These are phyloP conservation scores for Phycomyces blakesleeanus DNA, from an alignment of 192 early-diverging fungal species.

Conservation along the genomic window DNA sequence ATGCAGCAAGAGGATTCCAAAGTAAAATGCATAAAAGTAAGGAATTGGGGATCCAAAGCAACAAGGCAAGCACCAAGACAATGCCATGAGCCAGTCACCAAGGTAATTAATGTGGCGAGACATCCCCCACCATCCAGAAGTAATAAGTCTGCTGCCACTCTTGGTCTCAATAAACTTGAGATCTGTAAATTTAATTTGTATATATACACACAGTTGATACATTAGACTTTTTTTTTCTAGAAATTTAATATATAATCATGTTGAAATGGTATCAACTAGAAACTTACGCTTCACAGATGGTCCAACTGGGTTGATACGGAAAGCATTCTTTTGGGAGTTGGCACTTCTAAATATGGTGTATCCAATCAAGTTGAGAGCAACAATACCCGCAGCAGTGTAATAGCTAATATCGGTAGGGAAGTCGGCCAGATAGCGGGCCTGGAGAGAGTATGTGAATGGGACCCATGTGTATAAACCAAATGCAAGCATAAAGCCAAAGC, in stretches of 20 bases:
- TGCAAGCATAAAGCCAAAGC: constrained; percentile 89
- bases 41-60: constrained; percentile 78
- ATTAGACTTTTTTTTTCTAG: too few relatives aligned
- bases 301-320: constrained; percentile 67
- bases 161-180: constrained; percentile 85
- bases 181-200: constrained; percentile 31
- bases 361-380: constrained; percentile 60
- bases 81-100: constrained; percentile 90
- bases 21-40: constrained; percentile 94
- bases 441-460: constrained; percentile 84
- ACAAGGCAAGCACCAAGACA: constrained; percentile 87
- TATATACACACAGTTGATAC: too few relatives aligned
- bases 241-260: too few relatives aligned
- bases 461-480: constrained; percentile 87
- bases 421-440: constrained; percentile 81
- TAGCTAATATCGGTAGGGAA: constrained; percentile 61
- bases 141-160: constrained; percentile 74
- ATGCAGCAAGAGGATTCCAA: constrained; percentile 86
- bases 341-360: constrained; percentile 85
- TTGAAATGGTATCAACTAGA: too few relatives aligned
- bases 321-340: constrained; percentile 90
- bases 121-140: constrained; percentile 92
- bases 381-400: constrained; percentile 36
- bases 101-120: constrained; percentile 94
- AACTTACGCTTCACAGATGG: constrained; percentile 48